Conservation (phyloP, 805 yeast species). For the Candida saitoana region DNA sequence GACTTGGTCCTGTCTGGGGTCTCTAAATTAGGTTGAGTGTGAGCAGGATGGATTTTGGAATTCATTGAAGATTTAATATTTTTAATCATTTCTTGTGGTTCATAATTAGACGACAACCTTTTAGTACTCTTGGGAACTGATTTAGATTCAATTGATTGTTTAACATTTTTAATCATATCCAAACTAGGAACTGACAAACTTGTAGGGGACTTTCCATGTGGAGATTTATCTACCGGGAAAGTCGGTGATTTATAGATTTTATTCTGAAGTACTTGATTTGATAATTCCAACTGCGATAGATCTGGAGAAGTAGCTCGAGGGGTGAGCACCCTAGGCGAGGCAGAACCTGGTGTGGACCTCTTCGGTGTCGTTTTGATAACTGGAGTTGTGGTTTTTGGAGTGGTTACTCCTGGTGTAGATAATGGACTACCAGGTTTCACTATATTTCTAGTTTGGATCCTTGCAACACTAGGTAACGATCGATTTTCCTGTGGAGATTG, state of each 20-base stretch:
- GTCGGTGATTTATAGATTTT: background rate
- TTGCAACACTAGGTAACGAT: background rate
- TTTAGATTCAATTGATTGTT: conserved; percentile 22
- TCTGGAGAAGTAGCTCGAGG: background rate
- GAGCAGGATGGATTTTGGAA: conserved; percentile 18
- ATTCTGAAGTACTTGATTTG: background rate
- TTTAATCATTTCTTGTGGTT: conserved; percentile 30
- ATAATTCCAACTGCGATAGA: background rate
- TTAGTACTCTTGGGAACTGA: conserved; percentile 6
- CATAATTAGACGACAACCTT: conserved; percentile 15
- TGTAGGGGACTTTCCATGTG: background rate
- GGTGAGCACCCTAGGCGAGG: background rate
- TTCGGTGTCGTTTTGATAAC: background rate
- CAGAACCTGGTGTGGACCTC: background rate
- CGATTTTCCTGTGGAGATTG: background rate
- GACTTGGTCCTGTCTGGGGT: conserved; percentile 15
- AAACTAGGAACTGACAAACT: conserved; percentile 1
- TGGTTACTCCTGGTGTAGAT: background rate
- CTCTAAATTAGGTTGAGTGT: conserved; percentile 13
- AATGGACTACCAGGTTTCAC: background rate
- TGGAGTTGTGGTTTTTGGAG: background rate
- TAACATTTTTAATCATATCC: conserved; percentile 24
- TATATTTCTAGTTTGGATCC: background rate
- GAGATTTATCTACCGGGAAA: background rate
- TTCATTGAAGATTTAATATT: conserved; percentile 27